Conservation (phyloP, 805 yeast genomes). For the Sporopachydermia lactativora region DNA sequence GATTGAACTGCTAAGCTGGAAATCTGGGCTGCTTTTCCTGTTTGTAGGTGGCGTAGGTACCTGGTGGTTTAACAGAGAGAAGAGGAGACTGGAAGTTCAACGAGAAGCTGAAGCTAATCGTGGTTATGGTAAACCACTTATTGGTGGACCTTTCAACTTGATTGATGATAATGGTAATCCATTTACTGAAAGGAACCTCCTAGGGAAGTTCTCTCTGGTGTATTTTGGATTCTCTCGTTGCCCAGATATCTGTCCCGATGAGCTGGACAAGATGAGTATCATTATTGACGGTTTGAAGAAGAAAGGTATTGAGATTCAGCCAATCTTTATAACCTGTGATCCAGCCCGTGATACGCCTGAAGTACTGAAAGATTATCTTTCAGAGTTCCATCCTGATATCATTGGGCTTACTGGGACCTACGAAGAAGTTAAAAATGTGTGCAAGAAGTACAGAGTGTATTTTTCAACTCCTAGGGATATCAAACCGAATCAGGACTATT, state of each 20-base stretch:
- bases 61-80: conserved; percentile 60
- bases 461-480: conserved; percentile 94
- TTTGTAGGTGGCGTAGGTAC: conserved; percentile 61
- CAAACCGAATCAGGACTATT: conserved; percentile 89
- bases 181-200: conserved; percentile 67
- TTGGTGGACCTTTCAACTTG: conserved; percentile 81
- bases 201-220: conserved; percentile 69
- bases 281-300: conserved; percentile 48
- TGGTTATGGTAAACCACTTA: conserved; percentile 82
- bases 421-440: conserved; percentile 67
- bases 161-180: conserved; percentile 53
- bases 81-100: conserved; percentile 56
- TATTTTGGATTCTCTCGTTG: conserved; percentile 97
- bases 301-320: conserved; percentile 52
- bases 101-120: conserved; percentile 74
- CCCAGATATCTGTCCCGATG: conserved; percentile 98
- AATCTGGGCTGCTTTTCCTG: conserved; percentile 54
- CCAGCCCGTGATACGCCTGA: conserved; percentile 91
- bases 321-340: conserved; percentile 90
- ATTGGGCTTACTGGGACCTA: conserved; percentile 87
- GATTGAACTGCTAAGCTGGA: conserved; percentile 75
- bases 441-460: conserved; percentile 87
- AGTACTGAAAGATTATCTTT: conserved; percentile 65
- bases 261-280: conserved; percentile 78
- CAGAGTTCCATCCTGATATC: conserved; percentile 82